A percentile compares a stretch with the other conserved stretches of the same genome.
Conservation (phyloP, 2,329 filamentous ascomycete genomes). For the Corniculantispora saksenae region DNA sequence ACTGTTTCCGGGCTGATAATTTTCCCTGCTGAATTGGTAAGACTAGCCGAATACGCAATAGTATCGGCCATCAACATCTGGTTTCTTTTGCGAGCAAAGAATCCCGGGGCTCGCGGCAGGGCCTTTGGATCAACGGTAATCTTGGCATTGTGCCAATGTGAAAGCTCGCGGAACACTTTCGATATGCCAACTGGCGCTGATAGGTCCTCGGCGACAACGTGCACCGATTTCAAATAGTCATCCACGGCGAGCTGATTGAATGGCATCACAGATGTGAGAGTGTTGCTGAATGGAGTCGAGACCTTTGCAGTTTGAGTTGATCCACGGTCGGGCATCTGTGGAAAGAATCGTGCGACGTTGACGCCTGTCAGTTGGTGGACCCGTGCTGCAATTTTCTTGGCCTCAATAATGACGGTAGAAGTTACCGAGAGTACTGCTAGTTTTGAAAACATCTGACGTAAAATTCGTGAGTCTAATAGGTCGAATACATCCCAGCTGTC, state of each 20-base stretch:
- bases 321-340: neutral
- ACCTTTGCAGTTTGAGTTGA: neutral
- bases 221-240: slow-evolving; percentile 44
- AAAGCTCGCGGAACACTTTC: slow-evolving; percentile 48
- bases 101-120: slow-evolving; percentile 26
- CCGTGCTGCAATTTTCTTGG: neutral
- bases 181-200: slow-evolving; percentile 27
- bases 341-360: neutral
- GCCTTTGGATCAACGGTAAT: slow-evolving; percentile 46
- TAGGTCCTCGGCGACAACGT: slow-evolving; percentile 32
- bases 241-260: slow-evolving; percentile 52
- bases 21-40: slow-evolving; percentile 66
- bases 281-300: neutral
- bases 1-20: slow-evolving; percentile 65
- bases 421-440: neutral
- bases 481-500: slow-evolving; percentile 34
- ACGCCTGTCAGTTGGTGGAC: slow-evolving; percentile 8
- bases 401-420: neutral
- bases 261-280: slow-evolving; percentile 37
- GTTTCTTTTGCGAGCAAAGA: slow-evolving; percentile 47
- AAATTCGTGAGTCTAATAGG: slow-evolving; percentile 34
- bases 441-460: slow-evolving; percentile 25
- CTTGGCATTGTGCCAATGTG: slow-evolving; percentile 65
- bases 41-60: slow-evolving; percentile 66
- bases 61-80: slow-evolving; percentile 70